Evolutionary conservation across 2,329 filamentous ascomycete species (phyloP), one percentile per base, ranked within the genome.

Genomic region (Calonectria pteridis): DNA sequence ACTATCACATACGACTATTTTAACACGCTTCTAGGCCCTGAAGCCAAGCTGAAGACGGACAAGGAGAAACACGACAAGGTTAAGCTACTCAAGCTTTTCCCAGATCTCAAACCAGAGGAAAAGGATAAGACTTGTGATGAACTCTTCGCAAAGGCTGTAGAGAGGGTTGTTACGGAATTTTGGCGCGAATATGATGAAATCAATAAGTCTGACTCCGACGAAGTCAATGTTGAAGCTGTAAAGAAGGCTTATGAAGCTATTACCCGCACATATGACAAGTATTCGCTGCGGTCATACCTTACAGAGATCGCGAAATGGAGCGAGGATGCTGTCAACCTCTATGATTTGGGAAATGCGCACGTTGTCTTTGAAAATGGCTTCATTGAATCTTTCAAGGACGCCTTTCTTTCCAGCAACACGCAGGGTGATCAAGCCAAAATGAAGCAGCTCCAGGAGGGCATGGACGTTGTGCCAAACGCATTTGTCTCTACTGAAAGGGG

Each of bases 291-390:
- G 11, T 50, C 46, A 10, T 50, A 50, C n/a, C n/a, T 50, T 23
- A n/a, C 46, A 13, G 46, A 50, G n/a, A 1, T 7, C 9, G 46
- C 46, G 20, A 50, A 50, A 3, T 50, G 46, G 20, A 50, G 46
- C 46, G 46, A 50, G n/a, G 46, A 50, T n/a, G 46, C 46, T 2
- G 9, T 50, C 9, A 50, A 50, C 46, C n/a, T 50, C 9, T 50
- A 50, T 26, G 46, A 50, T 13, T 26, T 50, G n/a, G 46, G 46
- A 78, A 69, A 28, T 43, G 65, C 62, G 67, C 72, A 50, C n/a
- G 46, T 50, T 26, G 46, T 50, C 7, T 50, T 50, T n/a, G 46
- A 50, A 50, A 50, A 50, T 16, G 46, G 46, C 20, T 50, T 50
- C n/a, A 50, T 50, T 50, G 46, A 50, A 50, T 50, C 46, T 10